A percentile compares a stretch with the other conserved stretches of the same genome.
These are phyloP conservation scores for Paralagenidium karlingii DNA, from an alignment of 352 stramenopile species.

Conservation along the genomic window DNA sequence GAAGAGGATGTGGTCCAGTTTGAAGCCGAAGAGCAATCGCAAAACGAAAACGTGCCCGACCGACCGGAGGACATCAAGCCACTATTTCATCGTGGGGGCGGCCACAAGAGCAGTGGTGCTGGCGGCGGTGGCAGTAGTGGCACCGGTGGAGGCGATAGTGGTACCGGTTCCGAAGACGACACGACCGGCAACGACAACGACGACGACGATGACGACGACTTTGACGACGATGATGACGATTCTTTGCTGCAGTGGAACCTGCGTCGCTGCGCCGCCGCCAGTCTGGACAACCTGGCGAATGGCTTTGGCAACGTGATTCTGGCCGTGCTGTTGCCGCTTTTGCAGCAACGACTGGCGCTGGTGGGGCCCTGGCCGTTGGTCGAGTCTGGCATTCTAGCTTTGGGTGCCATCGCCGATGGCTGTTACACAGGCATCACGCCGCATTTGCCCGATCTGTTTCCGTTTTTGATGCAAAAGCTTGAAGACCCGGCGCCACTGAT, in stretches of 20 bases:
- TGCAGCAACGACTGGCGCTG: conserved; percentile 85
- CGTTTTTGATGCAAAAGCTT: conserved; percentile 90
- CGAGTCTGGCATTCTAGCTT: conserved; percentile 90
- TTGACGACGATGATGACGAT: conserved; percentile 86
- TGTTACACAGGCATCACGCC: conserved; percentile 89
- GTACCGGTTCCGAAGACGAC: conserved; percentile 5
- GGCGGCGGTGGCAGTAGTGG: conserved; percentile 17
- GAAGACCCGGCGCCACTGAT: conserved; percentile 82
- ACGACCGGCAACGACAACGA: conserved; percentile 27
- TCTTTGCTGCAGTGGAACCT: conserved; percentile 94
- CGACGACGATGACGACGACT: conserved; percentile 82
- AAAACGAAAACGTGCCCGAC: conserved; percentile 82
- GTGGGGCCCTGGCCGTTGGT: conserved; percentile 89
- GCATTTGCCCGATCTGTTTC: conserved; percentile 88
- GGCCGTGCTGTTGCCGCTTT: conserved; percentile 81
- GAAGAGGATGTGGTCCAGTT: conserved; percentile 86
- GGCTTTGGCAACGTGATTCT: conserved; percentile 91
- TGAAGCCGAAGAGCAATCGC: conserved; percentile 81
- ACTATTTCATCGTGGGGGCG: conserved; percentile 76
- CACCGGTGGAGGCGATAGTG: conserved; percentile 4
- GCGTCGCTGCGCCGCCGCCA: conserved; percentile 89
- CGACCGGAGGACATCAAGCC: conserved; percentile 86
- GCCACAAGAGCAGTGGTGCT: conserved; percentile 14
- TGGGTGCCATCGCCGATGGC: conserved; percentile 91
- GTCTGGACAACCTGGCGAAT: conserved; percentile 89